Evolutionary conservation across 2,329 filamentous ascomycete genomes (phyloP), one percentile per base, ranked within the genome.

Genomic region (Fusarium sp.): DNA sequence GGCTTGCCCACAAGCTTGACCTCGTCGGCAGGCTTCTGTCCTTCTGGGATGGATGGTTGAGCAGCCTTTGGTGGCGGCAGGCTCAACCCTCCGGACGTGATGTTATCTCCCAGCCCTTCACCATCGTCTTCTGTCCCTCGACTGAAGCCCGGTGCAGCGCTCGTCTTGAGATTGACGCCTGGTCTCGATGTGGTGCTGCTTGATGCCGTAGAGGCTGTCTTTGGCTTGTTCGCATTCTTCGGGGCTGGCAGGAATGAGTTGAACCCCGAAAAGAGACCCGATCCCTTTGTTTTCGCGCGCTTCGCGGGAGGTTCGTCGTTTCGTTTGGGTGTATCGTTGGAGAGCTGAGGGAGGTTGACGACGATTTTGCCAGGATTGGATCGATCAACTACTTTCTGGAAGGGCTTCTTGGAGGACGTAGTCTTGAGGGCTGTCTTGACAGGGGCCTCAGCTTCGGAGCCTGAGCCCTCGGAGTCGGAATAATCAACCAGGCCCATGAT

Each of bases 191-290:
- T 36, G 10, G 69, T 63, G 27, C 59, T 61, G 25, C 65, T 81
- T 65, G 58, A 80, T 69, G 74, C 84, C 81, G 61, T 81, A 69
- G 79, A 54, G n/a, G 73, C 20, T 38, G 70, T 62, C 58, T 65
- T 80, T 14, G 83, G 78, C 60, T 82, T 80, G 18, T 81, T 84
- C 18, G 84, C 79, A 70, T 88, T 88, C 80, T 98, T 98, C 5
- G 96, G 95, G 29, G 95, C 88, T 4, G 96, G 96, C 22, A 98
- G 88, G 75, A 98, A 91, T 2, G 95, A 92, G 81, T 96, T 97
- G 85, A 98, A 97, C 3, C 92, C 93, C 61, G 93, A 89, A 78
- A 97, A 95, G 6, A 89, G 88, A 31, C 91, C 91, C 5, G 88
- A 89, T 9, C 83, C 79, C 5, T 77, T 78, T 2, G 89, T 90